A percentile compares a stretch with the other conserved stretches of the same genome.
phyloP scores from a whole-genome alignment of 164 flowering plant species.

The Magnolia kwangsiensis region DNA sequence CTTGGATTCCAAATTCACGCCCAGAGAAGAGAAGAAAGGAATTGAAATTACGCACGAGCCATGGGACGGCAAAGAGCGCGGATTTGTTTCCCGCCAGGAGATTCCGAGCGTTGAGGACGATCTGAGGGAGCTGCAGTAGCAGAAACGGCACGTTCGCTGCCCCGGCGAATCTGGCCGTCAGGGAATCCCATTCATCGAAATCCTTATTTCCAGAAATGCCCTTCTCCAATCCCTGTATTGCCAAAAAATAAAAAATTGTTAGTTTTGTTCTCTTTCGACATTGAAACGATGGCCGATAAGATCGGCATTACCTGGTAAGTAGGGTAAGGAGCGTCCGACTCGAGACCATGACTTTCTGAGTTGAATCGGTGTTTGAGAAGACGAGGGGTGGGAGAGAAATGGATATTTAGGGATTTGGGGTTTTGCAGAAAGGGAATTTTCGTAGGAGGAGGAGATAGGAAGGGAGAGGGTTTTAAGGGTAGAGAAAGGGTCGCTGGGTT shows the following conservation, averaged over 20 bases:
- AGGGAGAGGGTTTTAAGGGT: background rate
- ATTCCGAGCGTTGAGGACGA: conserved; percentile 77
- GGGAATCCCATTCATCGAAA: conserved; percentile 63
- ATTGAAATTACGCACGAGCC: conserved; percentile 54
- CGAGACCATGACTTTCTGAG: background rate
- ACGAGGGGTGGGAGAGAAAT: background rate
- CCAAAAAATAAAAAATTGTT: background rate
- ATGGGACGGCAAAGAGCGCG: conserved; percentile 75
- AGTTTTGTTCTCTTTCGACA: background rate
- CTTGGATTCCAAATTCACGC: background rate
- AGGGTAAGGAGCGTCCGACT: conserved; percentile 3
- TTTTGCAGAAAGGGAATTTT: background rate
- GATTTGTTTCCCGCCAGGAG: conserved; percentile 68
- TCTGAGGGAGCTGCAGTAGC: conserved; percentile 84
- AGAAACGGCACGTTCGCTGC: conserved; percentile 77
- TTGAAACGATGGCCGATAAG: background rate
- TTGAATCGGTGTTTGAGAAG: background rate
- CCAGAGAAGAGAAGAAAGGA: background rate
- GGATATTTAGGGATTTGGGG: background rate
- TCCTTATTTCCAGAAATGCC: conserved; percentile 4
- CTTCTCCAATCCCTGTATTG: background rate
- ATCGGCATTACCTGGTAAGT: background rate
- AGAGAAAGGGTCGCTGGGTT: background rate
- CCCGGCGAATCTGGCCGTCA: conserved; percentile 73
- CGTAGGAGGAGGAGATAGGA: too few relatives aligned